These are phyloP conservation scores for Lactarius psammicola DNA, from an alignment of 768 basidiomycete genomes.

Conservation along the genomic window DNA sequence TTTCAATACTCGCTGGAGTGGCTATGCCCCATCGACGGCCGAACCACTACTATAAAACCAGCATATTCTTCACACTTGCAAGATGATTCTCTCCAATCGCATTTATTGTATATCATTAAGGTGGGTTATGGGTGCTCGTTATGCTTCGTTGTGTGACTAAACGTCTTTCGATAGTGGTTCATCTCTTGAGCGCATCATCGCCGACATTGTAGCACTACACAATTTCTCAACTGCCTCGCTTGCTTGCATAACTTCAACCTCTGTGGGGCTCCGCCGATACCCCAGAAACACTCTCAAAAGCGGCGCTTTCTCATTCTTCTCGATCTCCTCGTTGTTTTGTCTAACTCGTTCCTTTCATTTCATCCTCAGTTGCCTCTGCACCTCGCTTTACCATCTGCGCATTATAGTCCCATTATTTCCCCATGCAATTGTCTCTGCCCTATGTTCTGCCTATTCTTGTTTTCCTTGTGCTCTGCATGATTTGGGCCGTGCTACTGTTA, in stretches of 20 bases:
- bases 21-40: conserved; percentile 16
- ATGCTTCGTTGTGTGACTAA: conserved; percentile 5
- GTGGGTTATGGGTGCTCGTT: conserved; percentile 4
- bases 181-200: conserved; percentile 12
- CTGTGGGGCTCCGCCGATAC: conserved; percentile 24
- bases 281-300: conserved; percentile 13
- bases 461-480: conserved; percentile 26
- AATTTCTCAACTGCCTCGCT: conserved; percentile 15
- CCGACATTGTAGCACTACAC: conserved; percentile 29
- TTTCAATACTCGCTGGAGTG: conserved; percentile 26
- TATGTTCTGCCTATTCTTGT: conserved; percentile 21
- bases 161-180: conserved; percentile 1
- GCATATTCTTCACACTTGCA: conserved; percentile 10
- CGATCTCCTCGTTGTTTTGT: conserved; percentile 11
- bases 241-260: conserved; percentile 19
- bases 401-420: conserved; percentile 22
- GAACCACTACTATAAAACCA: conserved; percentile 22
- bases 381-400: conserved; percentile 27
- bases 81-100: conserved; percentile 16
- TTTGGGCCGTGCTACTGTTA: conserved; percentile 14
- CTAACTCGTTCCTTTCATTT: conserved; percentile 18
- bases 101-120: conserved; percentile 30
- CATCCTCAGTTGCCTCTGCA: conserved; percentile 2
- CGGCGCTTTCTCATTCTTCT: conserved; percentile 10
- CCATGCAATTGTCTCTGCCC: conserved; percentile 24